Evolutionary conservation across 805 yeast genomes (phyloP), one percentile per base, ranked within the genome.

Genomic region (Saccharomycopsis amapae): DNA sequence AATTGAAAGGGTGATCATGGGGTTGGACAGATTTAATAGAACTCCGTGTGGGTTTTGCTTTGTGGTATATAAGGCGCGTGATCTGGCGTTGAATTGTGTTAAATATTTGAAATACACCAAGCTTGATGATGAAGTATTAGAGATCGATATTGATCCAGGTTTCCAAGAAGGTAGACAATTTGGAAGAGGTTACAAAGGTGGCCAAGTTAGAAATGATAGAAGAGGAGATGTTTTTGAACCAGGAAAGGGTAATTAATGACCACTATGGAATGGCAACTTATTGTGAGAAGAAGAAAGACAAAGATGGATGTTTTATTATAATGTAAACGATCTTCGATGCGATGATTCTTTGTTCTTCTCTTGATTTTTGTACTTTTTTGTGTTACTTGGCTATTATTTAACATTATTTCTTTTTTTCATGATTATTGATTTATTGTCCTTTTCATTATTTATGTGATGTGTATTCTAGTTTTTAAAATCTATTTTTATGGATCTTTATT

Each of bases 41-140:
- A 89, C 96, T 1, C 98, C 98, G 1, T 89, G 97, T 60, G 97
- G 98, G 15, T 90, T 93, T 62, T 89, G 97, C 60, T 93, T 93
- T 60, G 88, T 93, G 33, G 82, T 87, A 38, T 93, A 81, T 61
- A 74, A 73, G 44, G 62, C 68, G 24, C 79, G 80, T 37, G 71
- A 72, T 41, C 88, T 85, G 41, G 87, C 96, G 1, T 67, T 88
- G 44, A 78, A 83, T 53, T 85, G 96, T 2, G 77, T 90, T 59
- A 85, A 87, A 61, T 90, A 79, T 58, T 66, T 93, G 41, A 80
- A 85, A 55, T 81, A 79, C 45, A 87, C 96, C 0, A 81, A 80
- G 56, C 73, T 93, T 43, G 96, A 90, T 58, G 95, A 89, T 42
- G 79, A 85, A 51, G 68, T 72, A 32, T 74, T 93, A 58, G 81